Base-by-base conservation (phyloP, 192 early-diverging fungal species). In the Funneliformis mosseae region DNA sequence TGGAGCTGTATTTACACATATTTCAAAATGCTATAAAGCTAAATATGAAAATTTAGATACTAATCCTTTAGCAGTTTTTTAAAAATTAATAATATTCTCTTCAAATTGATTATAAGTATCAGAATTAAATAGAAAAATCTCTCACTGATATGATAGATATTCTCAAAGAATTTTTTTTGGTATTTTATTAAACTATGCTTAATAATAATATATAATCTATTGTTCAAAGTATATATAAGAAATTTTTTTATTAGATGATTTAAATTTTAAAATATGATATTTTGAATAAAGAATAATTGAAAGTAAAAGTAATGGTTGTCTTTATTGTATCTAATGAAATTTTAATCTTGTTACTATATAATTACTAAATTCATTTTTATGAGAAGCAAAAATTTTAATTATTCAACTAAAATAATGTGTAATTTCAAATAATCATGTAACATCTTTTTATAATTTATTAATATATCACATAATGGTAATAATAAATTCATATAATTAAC, bases 171-270 rank as follows among this genome's bases (percentile, higher is more conserved):
- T 75, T 18, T 6, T 38, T 66, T 21, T 77, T 48, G 25, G 76
- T 18, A 8, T 33, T 67, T 64, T 27, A 42, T 48, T 28, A 66
- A 67, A 77, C 62, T 42, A 77, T 66, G 64, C 76, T 41, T 67
- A 6, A 77, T 77, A 77, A 27, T 76, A 76, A 42, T 77, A 77
- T 25, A n/a, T 45, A 42, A 77, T 9, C 62, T 21, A 67, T 78
- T 66, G n/a, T 18, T 42, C 42, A 64, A 64, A 61, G n/a, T 48
- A 8, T 25, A 23, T 28, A 46, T 43, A 78, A 48, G 12, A 46
- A 45, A 68, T 0, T 23, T 66, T 27, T n/a, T 2, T 2, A 18
- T 27, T 27, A 27, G 33, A 50, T 2, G 50, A 38, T 0, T n/a
- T 55, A 67, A 78, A 67, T 48, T 64, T 64, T 25, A 9, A 67